Evolutionary conservation across 208 protist species (phyloP).

Genomic region (Tritrichomonas foetus): DNA sequence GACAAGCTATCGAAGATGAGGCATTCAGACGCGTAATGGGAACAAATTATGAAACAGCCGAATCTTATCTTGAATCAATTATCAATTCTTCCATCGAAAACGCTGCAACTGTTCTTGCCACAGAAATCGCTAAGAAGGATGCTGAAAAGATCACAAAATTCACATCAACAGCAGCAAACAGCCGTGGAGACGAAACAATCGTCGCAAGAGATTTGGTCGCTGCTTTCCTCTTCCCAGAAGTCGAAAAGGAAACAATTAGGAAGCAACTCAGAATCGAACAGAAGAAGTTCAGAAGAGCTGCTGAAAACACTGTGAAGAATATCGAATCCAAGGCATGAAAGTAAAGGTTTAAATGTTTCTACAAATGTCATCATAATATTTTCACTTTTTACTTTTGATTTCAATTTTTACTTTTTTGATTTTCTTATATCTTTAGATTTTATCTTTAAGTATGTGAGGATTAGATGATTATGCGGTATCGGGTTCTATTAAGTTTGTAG

Average conservation of each 20-base stretch:
- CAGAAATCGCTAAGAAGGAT: background rate
- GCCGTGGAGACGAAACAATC: background rate
- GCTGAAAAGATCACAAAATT: slow-evolving; percentile 38
- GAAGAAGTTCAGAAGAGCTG: slow-evolving; percentile 3
- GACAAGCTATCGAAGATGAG: slow-evolving; percentile 20
- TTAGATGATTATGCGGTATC: too few relatives aligned
- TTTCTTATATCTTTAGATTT: too few relatives aligned
- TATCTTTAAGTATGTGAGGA: too few relatives aligned
- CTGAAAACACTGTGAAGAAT: background rate
- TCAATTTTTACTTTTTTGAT: too few relatives aligned
- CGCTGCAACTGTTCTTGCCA: background rate
- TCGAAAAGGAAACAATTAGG: slow-evolving; percentile 17
- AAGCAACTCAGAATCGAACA: slow-evolving; percentile 33
- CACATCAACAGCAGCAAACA: slow-evolving; percentile 10
- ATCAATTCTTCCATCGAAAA: slow-evolving; percentile 2
- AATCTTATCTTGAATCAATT: slow-evolving; percentile 32
- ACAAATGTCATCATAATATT: too few relatives aligned
- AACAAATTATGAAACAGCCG: slow-evolving; percentile 14
- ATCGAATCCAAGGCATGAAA: background rate
- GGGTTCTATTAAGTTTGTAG: too few relatives aligned
- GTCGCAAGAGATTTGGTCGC: background rate
- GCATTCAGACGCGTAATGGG: slow-evolving; percentile 25
- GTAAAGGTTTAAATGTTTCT: too few relatives aligned
- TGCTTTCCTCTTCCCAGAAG: slow-evolving; percentile 37
- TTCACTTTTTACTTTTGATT: too few relatives aligned